phyloP scores from a whole-genome alignment of 2,329 filamentous ascomycete species.

The Colletotrichum liriopes region DNA sequence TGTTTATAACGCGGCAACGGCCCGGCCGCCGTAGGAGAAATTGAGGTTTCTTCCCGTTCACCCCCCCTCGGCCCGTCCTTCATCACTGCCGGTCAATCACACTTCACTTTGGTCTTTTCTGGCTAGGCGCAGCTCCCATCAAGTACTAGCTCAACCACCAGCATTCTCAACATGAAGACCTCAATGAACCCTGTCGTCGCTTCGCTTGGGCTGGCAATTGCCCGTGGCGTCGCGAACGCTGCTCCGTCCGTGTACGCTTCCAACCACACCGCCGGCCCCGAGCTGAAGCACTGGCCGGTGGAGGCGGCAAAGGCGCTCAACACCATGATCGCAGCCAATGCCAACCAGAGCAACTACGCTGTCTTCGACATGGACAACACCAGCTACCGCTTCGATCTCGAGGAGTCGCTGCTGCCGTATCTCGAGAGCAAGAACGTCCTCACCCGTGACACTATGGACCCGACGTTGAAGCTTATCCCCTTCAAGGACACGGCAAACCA shows the following conservation, averaged over 20 bases:
- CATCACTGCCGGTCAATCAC: constrained; percentile 7
- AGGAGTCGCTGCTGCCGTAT: constrained; percentile 60
- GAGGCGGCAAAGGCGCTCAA: constrained; percentile 54
- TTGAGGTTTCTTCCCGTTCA: constrained; percentile 2
- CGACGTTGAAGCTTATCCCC: constrained; percentile 57
- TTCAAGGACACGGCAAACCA: constrained; percentile 58
- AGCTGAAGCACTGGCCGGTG: constrained; percentile 54
- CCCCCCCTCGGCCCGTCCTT: constrained; percentile 31
- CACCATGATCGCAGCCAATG: constrained; percentile 57
- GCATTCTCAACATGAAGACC: constrained; percentile 33
- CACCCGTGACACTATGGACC: constrained; percentile 58
- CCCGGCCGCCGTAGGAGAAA: constrained; percentile 1
- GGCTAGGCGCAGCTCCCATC: constrained; percentile 18
- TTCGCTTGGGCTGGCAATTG: constrained; percentile 36
- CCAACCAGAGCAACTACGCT: constrained; percentile 56
- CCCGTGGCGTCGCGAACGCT: constrained; percentile 31
- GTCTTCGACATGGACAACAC: constrained; percentile 65
- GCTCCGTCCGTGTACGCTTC: constrained; percentile 26
- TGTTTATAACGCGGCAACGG: constrained; percentile 33
- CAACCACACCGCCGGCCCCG: constrained; percentile 42
- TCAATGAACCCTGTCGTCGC: constrained; percentile 31
- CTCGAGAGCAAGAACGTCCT: constrained; percentile 59
- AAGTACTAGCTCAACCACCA: constrained; percentile 16
- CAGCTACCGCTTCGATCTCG: constrained; percentile 58
- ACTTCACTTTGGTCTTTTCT: constrained; percentile 24